phyloP scores from a whole-genome alignment of 495 filamentous ascomycete species.

The Neurospora tetrasperma region DNA sequence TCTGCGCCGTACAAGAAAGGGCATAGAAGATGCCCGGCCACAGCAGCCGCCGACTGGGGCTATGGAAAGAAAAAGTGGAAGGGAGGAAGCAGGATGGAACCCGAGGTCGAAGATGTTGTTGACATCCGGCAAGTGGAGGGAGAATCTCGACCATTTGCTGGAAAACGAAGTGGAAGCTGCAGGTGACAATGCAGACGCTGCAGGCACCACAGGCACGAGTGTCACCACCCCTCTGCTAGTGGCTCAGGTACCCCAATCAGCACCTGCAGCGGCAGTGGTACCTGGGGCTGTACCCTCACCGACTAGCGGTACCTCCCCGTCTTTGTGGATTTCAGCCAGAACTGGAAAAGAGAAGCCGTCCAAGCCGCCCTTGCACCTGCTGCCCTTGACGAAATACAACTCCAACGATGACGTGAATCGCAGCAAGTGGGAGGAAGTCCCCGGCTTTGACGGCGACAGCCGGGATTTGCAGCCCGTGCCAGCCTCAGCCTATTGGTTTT shows the following conservation, averaged over 20 bases:
- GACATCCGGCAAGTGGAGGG: background rate
- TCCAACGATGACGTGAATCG: slow-evolving; percentile 2
- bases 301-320: background rate
- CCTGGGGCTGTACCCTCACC: background rate
- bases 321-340: background rate
- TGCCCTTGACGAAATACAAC: slow-evolving; percentile 5
- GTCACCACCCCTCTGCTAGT: background rate
- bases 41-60: background rate
- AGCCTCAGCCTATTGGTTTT: background rate
- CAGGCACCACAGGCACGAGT: background rate
- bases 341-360: background rate
- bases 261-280: background rate
- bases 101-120: background rate
- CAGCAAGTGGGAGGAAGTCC: background rate
- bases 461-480: background rate
- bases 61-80: background rate
- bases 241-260: slow-evolving; percentile 1
- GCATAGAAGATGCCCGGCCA: background rate
- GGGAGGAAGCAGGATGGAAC: background rate
- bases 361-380: background rate
- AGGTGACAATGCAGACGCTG: slow-evolving; percentile 3
- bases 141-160: slow-evolving; percentile 1
- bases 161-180: slow-evolving; percentile 1
- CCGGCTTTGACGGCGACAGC: background rate
- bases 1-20: background rate